A percentile compares a stretch with the other conserved stretches of the same genome.
Evolutionary conservation across 1,284 basidiomycete species (phyloP).

Genomic region (Ustilago esculenta): DNA sequence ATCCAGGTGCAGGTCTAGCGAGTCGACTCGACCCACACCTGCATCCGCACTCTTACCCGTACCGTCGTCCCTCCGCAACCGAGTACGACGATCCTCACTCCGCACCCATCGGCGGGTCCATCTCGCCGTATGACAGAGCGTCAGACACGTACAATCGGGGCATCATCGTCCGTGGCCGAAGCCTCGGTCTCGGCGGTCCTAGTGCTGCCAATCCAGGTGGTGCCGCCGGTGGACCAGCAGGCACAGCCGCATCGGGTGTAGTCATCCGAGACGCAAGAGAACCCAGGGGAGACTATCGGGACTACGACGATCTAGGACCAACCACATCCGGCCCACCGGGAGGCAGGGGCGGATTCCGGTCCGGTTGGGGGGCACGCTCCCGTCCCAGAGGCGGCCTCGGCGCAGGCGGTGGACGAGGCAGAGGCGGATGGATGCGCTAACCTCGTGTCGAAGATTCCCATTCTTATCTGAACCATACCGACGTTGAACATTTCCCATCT

Average conservation of each 20-base stretch:
- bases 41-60: constrained; percentile 1
- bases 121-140: constrained; percentile 24
- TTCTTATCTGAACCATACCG: no score
- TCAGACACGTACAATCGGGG: constrained; percentile 28
- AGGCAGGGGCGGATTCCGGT: not conserved
- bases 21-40: constrained; percentile 13
- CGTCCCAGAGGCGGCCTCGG: not conserved
- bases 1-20: constrained; percentile 3
- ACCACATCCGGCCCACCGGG: not conserved
- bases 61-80: constrained; percentile 29
- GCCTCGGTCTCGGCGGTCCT: constrained; percentile 6
- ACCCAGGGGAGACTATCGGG: constrained; percentile 5
- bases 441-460: no score
- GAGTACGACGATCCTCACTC: constrained; percentile 24
- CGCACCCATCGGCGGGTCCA: not conserved
- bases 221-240: not conserved
- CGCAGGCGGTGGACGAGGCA: not conserved
- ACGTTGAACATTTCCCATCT: no score
- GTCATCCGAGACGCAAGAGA: not conserved
- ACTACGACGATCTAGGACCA: constrained; percentile 23
- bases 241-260: not conserved
- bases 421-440: constrained; percentile 25
- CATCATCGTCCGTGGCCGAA: constrained; percentile 23
- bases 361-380: constrained; percentile 9
- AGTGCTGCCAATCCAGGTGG: not conserved